Base-by-base conservation (phyloP, 2,329 filamentous ascomycete species). In the Thermoascus crustaceus region DNA sequence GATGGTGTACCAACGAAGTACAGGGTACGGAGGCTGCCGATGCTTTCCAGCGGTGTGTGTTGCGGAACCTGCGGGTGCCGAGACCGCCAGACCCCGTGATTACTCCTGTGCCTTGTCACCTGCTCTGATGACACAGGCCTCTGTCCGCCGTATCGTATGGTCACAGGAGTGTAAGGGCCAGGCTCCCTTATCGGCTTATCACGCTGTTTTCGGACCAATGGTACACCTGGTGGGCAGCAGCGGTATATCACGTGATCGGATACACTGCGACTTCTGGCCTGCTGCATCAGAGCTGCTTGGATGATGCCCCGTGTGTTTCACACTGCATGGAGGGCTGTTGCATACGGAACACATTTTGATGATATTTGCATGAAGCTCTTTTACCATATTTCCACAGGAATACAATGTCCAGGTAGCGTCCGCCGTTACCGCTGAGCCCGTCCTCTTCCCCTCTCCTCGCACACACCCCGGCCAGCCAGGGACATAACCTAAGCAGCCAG, bases 401-500 rank as follows among this genome's bases (percentile, higher is more conserved):
- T n/a, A n/a, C n/a, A n/a, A n/a, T n/a, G n/a, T n/a, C n/a, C n/a
- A n/a, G n/a, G n/a, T n/a, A n/a, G n/a, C n/a, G n/a, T 26, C 24
- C n/a, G 23, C 14, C n/a, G n/a, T 26, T 13, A 26, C n/a, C 18
- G 26, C 26, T 29, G 7, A 17, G 26, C 18, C 38, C 31, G 46
- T 42, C 40, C 44, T 44, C 41, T 42, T 42, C 26, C 33, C 43
- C 43, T n/a, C n/a, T n/a, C 16, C 26, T 29, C 26, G 26, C 26
- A 29, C 26, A 29, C 9, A 16, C 26, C 16, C 16, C 26, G 41
- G 36, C 37, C 45, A 38, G 34, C 42, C 42, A 41, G 39, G n/a
- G 42, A 34, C 41, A 39, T 38, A 43, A 40, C 48, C 47, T 50
- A 52, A 49, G 50, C 52, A 59, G 58, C 55, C 54, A 54, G 53